A percentile compares a stretch with the other conserved stretches of the same genome.
These are phyloP conservation scores for Oemleria cerasiformis DNA, from an alignment of 306 rosid species.

Conservation along the genomic window DNA sequence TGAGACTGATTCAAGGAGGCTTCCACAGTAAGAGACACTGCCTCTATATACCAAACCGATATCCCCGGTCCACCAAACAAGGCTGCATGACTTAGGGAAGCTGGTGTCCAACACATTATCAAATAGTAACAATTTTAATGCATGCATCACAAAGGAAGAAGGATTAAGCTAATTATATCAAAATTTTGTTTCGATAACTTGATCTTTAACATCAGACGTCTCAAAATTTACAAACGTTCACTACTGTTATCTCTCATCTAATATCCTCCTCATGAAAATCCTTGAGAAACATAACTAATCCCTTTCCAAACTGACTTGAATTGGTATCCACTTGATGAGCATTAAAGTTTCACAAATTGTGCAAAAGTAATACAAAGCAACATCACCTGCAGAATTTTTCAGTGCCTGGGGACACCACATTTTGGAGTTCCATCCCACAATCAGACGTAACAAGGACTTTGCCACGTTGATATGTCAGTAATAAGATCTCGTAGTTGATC, in stretches of 20 bases:
- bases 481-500: conserved; percentile 81
- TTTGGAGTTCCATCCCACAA: neutral
- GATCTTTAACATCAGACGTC: neutral
- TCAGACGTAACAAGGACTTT: conserved; percentile 76
- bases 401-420: neutral
- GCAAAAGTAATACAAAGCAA: neutral
- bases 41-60: too few species aligned
- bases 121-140: neutral
- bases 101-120: neutral
- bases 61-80: too few species aligned
- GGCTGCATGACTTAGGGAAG: neutral
- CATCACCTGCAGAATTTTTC: neutral
- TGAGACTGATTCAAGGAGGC: too few species aligned
- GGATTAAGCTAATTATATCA: neutral
- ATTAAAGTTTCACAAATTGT: neutral
- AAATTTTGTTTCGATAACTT: neutral
- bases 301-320: neutral
- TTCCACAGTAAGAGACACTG: too few species aligned
- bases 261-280: neutral
- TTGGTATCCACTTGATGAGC: neutral
- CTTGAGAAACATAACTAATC: neutral
- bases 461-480: conserved; percentile 90
- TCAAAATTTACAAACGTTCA: neutral
- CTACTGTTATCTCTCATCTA: neutral
- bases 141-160: neutral